Conservation (phyloP, 495 filamentous ascomycete genomes). For the Usnea hakonensis region DNA sequence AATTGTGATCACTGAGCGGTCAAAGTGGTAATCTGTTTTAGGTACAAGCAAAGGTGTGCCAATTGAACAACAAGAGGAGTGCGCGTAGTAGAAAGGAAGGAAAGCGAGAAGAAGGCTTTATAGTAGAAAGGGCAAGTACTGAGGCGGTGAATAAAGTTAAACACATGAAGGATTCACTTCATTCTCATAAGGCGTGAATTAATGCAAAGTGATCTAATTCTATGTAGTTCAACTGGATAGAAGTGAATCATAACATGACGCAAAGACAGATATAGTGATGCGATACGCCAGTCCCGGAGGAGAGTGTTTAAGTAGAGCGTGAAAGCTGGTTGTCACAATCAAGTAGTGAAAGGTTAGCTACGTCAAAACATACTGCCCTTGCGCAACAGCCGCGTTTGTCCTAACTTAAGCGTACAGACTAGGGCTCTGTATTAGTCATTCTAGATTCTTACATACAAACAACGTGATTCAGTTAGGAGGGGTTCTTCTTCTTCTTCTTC, state of each 20-base stretch:
- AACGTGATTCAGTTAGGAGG: no score
- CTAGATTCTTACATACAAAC: neutral
- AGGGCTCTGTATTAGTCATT: neutral
- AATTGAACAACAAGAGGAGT: neutral
- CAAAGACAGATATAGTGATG: neutral
- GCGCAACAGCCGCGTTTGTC: neutral
- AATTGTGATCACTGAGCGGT: neutral
- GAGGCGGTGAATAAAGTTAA: neutral
- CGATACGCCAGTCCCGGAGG: neutral
- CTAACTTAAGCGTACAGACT: neutral
- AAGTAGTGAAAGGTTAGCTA: neutral
- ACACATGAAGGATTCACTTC: neutral
- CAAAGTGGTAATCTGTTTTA: neutral
- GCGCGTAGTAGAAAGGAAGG: neutral
- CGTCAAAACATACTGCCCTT: slow-evolving; percentile 1
- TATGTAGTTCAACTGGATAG: neutral
- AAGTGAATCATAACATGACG: neutral
- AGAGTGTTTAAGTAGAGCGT: neutral
- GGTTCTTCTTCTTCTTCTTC: no score
- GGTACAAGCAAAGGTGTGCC: neutral
- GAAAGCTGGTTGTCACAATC: no score
- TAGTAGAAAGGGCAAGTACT: neutral
- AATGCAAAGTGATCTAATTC: neutral
- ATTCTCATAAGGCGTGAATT: neutral
- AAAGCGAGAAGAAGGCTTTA: neutral